Evolutionary conservation across 2,329 filamentous ascomycete genomes (phyloP), one percentile per base, ranked within the genome.

Genomic region (Calonectria fujianensis): DNA sequence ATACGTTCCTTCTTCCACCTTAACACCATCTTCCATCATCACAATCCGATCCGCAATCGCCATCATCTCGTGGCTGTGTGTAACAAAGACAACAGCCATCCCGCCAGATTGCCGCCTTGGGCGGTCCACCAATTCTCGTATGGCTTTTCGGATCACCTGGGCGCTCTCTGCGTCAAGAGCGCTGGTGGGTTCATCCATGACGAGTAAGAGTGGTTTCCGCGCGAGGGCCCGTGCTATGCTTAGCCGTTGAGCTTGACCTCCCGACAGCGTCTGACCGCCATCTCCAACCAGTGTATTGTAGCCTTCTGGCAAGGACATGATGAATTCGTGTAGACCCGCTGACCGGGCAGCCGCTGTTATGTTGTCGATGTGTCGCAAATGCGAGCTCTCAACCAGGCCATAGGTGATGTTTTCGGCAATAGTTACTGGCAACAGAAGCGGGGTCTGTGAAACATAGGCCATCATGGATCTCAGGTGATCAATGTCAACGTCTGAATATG

Each of bases 11-110:
- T 89, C 85, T 82, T 96, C 91, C 3, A 92, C 93, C 9, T 95
- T 91, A 2, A 90, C 87, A 3, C 90, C 89, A 0, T 92, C 90
- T n/a, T 94, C 90, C 35, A 97, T 79, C 75, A 98, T 91, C 0
- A 96, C 87, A 10, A 98, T 87, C 57, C 91, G 88, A 82, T 95
- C 93, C 0, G 94, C 94, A 73, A 95, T 90, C 72, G 90, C 89
- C 94, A 98, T 98, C 95, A 98, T 97, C 81, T 96, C 93, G 75
- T 87, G 88, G 72, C 90, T 91, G 85, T 98, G 96, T 64, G 96
- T 98, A 50, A 98, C 93, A 31, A 97, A 89, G 20, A 98, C 88
- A 0, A 98, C 91, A 0, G 94, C 94, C 83, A 95, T 90, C 0
- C 86, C 87, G 14, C 66, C 66, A 4, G 75, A 11, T 74, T 72